phyloP scores from a whole-genome alignment of 257 asterid genomes.

The Capsicum baccatum region DNA sequence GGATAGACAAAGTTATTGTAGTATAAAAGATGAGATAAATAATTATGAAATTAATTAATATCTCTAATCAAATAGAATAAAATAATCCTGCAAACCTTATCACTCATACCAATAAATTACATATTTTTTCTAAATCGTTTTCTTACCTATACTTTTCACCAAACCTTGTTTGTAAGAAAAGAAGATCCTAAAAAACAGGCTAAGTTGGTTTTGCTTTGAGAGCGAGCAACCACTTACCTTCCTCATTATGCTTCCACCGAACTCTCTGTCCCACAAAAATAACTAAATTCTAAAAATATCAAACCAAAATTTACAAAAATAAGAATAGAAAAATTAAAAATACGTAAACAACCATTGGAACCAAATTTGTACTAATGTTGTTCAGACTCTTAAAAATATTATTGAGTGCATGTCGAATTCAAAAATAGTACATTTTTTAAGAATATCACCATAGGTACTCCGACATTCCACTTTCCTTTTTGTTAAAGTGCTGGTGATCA shows the following conservation, averaged over 20 bases:
- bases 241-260: conserved; percentile 8
- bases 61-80: background rate
- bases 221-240: conserved; percentile 1
- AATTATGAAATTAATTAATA: background rate
- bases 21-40: no score
- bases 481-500: no score
- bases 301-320: background rate
- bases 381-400: no score
- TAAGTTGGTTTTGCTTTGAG: background rate
- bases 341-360: no score
- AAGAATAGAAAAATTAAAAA: no score
- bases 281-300: background rate
- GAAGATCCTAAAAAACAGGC: conserved; percentile 23
- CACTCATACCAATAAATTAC: background rate
- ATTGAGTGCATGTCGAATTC: no score
- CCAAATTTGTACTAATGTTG: no score
- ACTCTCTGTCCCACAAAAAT: background rate
- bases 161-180: background rate
- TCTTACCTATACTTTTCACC: background rate
- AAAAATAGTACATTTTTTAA: no score
- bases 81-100: background rate
- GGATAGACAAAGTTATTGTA: no score
- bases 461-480: no score
- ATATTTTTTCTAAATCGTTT: background rate
- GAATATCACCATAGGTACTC: no score